Base-by-base conservation (phyloP, 2,329 filamentous ascomycete species). In the Clarireedia monteithiana region DNA sequence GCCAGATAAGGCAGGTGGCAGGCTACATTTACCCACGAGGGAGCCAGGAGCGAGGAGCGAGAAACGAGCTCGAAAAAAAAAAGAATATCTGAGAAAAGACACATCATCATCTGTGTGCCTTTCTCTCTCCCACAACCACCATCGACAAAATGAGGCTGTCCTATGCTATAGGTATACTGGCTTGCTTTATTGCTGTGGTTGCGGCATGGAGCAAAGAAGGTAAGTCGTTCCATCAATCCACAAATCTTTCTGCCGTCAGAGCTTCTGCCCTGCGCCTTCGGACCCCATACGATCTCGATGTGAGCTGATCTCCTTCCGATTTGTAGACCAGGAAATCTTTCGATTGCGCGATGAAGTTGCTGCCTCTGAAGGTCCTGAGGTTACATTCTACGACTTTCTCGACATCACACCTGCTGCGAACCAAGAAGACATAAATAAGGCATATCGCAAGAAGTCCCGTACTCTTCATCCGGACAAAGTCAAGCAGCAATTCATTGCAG, bases 291-390 rank as follows among this genome's bases (percentile, higher is more conserved):
- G 30, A 17, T 15, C 36, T 40, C 30, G 6, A 44, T 65, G 48
- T 55, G 61, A 48, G 14, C 24, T 50, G 20, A 64, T 67, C 67
- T 6, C 50, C 57, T 50, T 30, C 38, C 54, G 56, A 53, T 58
- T 53, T 27, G n/a, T 67, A 95, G 94, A 99, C 74, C 90, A 95
- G 70, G 94, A 99, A 75, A 97, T 99, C 75, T 99, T 99, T 77
- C 88, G 91, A 66, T 80, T 99, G 60, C 86, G 86, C 68, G 91
- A 96, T 74, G 94, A 97, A 71, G 82, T 99, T 55, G 75, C 81
- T 59, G 74, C 82, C 46, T 77, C 84, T 62, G 89, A 96, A 71
- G 91, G 94, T 57, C 67, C 77, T 51, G 85, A 88, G 60, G 80
- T 89, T 58, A 94, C 89, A 65, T 99, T 99, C 74, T 99, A 99